These are phyloP conservation scores for Panicum miliaceum DNA, from an alignment of 176 grass and related monocot species.

Conservation along the genomic window DNA sequence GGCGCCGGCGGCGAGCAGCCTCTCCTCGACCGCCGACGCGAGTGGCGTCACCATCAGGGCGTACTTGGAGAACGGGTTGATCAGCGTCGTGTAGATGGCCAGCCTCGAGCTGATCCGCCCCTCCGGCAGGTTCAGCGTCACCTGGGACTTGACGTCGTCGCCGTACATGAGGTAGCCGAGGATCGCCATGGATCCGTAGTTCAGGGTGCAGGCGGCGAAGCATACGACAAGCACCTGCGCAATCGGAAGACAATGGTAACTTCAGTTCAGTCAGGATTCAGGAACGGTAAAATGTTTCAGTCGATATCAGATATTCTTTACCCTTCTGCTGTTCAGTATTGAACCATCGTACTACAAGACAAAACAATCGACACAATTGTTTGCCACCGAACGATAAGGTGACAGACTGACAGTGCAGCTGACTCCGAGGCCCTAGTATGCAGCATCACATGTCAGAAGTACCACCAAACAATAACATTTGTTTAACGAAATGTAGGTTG, in stretches of 20 bases:
- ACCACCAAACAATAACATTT: background rate
- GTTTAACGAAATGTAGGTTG: too few relatives aligned
- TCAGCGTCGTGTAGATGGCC: slow-evolving; percentile 80
- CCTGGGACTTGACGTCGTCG: slow-evolving; percentile 60
- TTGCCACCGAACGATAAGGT: background rate
- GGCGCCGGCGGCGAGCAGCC: slow-evolving; percentile 24
- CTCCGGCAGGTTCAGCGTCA: slow-evolving; percentile 77
- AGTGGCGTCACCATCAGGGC: slow-evolving; percentile 69
- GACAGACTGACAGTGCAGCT: background rate
- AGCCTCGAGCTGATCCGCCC: slow-evolving; percentile 63
- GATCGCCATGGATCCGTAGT: slow-evolving; percentile 68
- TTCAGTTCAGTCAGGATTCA: background rate
- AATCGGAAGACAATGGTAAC: background rate
- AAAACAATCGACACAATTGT: background rate
- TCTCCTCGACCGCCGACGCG: slow-evolving; percentile 62
- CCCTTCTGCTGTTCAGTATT: background rate
- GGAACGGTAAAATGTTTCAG: background rate
- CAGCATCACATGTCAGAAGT: background rate
- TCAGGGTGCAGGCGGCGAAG: slow-evolving; percentile 67
- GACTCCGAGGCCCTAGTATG: background rate
- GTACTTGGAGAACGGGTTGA: slow-evolving; percentile 81
- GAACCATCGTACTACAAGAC: background rate
- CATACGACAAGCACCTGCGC: slow-evolving; percentile 65
- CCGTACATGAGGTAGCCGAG: slow-evolving; percentile 89
- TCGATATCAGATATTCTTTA: slow-evolving; percentile 11